Conservation (phyloP, 805 yeast species). For the Candida krabiensis region DNA sequence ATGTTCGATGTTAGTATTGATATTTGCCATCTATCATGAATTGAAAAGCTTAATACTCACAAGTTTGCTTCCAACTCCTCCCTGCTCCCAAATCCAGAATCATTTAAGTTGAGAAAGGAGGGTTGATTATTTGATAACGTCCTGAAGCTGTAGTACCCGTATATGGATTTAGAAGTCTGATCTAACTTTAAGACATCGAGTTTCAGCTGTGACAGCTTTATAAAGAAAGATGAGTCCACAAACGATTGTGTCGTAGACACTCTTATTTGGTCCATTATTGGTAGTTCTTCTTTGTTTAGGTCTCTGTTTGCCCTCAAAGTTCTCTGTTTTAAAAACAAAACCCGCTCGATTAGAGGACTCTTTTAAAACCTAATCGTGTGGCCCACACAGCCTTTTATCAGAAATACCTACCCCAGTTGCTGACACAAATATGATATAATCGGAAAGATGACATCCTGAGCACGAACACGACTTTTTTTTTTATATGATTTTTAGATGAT, state of each 20-base stretch:
- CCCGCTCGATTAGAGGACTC: no score
- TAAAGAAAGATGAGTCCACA: conserved; percentile 86
- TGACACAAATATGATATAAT: no score
- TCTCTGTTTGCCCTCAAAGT: no score
- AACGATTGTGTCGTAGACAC: conserved; percentile 64
- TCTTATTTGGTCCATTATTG: conserved; percentile 21
- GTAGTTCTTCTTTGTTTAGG: no score
- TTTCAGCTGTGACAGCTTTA: conserved; percentile 68
- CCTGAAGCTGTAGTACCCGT: conserved; percentile 38
- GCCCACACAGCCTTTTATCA: no score
- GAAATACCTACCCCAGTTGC: no score
- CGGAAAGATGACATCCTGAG: no score
- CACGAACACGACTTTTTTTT: no score
- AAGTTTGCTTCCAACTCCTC: conserved; percentile 10
- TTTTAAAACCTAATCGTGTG: no score
- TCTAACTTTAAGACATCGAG: conserved; percentile 71
- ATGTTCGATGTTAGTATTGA: no score
- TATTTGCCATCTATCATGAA: background rate
- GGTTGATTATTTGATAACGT: conserved; percentile 30
- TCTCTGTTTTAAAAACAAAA: no score
- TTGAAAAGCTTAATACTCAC: conserved; percentile 11
- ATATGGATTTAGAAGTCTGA: conserved; percentile 41
- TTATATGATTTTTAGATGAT: no score
- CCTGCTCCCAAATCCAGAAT: conserved; percentile 32
- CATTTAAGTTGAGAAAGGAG: conserved; percentile 31